phyloP scores from a whole-genome alignment of 2,329 filamentous ascomycete genomes.

The Mycocentrospora acerina region DNA sequence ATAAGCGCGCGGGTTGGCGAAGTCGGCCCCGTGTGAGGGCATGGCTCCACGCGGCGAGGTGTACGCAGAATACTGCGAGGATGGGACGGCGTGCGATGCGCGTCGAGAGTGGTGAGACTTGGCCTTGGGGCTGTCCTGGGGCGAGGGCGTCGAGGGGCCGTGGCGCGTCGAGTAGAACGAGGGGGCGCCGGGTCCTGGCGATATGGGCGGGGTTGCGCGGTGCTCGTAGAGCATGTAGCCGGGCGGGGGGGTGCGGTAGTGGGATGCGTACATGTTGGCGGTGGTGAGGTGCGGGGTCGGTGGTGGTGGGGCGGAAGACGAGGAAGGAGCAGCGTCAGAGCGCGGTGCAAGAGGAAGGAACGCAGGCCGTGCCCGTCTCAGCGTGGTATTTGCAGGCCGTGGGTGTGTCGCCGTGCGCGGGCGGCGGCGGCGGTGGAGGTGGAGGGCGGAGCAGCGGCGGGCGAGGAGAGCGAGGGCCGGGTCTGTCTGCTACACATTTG shows the following conservation, averaged over 20 bases:
- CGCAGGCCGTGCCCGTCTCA: conserved; percentile 38
- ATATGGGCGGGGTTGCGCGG: conserved; percentile 44
- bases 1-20: conserved; percentile 38
- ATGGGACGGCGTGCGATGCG: conserved; percentile 53
- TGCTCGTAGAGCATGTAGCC: conserved; percentile 42
- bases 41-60: conserved; percentile 38
- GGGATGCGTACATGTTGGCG: conserved; percentile 33
- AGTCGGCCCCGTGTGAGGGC: conserved; percentile 48
- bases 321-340: not conserved
- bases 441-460: conserved; percentile 32
- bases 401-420: conserved; percentile 24
- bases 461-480: conserved; percentile 29
- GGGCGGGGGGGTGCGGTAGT: conserved; percentile 39
- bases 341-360: conserved; percentile 19
- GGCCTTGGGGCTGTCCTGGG: conserved; percentile 49
- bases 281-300: conserved; percentile 9
- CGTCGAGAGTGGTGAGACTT: conserved; percentile 55
- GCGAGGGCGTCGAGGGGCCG: conserved; percentile 50
- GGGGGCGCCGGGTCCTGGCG: conserved; percentile 45
- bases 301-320: conserved; percentile 3
- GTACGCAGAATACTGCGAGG: conserved; percentile 47
- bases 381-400: conserved; percentile 34
- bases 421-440: conserved; percentile 20
- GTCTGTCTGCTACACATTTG: conserved; percentile 42
- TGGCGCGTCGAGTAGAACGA: conserved; percentile 57